Base-by-base conservation (phyloP, 140 eudicot species). In the Stevia rebaudiana region DNA sequence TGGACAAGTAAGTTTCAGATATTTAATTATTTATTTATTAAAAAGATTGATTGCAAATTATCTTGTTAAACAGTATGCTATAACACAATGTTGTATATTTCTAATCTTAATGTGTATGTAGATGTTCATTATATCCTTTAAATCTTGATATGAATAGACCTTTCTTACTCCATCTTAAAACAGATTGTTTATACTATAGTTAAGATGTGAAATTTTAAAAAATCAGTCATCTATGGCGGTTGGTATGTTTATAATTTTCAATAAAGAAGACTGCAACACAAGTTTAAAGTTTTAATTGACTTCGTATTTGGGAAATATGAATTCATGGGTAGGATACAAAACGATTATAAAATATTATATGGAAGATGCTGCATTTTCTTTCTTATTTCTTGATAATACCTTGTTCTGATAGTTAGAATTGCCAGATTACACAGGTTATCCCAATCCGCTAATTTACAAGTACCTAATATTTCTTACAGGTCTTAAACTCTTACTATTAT, bases 1-100 rank as follows among this genome's bases (percentile, higher is more conserved):
- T 86, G 95, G 97, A 90, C 75, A 89, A 83, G 95, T 85, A 88
- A 11, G 94, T 65, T 40, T 17, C 6, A 0, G 6, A 19, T 40
- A 76, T 6, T 42, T 11, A 3, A 12, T n/a, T 42, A 28, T 42
- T 42, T 11, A 86, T 43, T 84, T 86, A 11, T 35, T 16, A 57
- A 54, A 11, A 28, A 28, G 3, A 2, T n/a, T n/a, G n/a, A n/a
- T n/a, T n/a, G n/a, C n/a, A n/a, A n/a, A n/a, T 0, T 1, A 12
- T 43, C n/a, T 43, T 3, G 3, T 43, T 43, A 3, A n/a, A 12
- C 13, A 43, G 15, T 43, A 43, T n/a, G 49, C 4, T 43, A 43
- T 11, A 43, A 43, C 19, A 43, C 50, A 43, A 43, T 18, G 15
- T 11, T 3, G 7, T n/a, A 15, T n/a, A 3, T n/a, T n/a, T n/a